phyloP scores from a whole-genome alignment of 257 asterid species.

The Plantago major region DNA sequence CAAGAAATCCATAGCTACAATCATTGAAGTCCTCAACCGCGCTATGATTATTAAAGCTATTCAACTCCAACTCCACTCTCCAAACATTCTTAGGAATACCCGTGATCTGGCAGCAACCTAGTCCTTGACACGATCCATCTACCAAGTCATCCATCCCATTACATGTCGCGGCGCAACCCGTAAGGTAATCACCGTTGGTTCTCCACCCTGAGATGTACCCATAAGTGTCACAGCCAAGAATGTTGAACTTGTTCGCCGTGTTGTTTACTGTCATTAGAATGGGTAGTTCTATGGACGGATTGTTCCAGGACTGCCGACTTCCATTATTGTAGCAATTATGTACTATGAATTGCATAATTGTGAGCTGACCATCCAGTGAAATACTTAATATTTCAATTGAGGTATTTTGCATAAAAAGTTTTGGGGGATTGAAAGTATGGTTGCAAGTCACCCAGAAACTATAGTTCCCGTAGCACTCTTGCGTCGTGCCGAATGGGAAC shows the following conservation, averaged over 20 bases:
- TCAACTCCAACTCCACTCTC: not conserved
- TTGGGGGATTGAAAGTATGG: slow-evolving; percentile 11
- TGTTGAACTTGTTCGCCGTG: slow-evolving; percentile 28
- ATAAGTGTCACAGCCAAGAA: slow-evolving; percentile 20
- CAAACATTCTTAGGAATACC: slow-evolving; percentile 13
- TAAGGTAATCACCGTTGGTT: not conserved
- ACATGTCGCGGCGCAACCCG: slow-evolving; percentile 33
- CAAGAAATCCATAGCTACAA: slow-evolving; percentile 30
- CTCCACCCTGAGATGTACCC: slow-evolving; percentile 14
- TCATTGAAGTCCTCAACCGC: not conserved
- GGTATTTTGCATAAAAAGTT: not conserved
- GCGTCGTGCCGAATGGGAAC: slow-evolving; percentile 28
- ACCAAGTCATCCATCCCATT: not conserved
- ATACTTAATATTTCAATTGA: slow-evolving; percentile 14
- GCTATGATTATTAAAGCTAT: not conserved
- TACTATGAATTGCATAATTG: too few species aligned
- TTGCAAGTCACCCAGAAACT: slow-evolving; percentile 17
- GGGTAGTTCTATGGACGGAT: too few species aligned
- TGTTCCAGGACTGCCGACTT: too few species aligned
- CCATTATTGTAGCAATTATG: too few species aligned
- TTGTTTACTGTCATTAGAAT: too few species aligned
- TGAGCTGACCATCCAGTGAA: too few species aligned
- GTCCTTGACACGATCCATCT: slow-evolving; percentile 21
- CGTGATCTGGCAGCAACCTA: slow-evolving; percentile 32
- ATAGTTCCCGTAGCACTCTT: not conserved